phyloP scores from a whole-genome alignment of 1,139 yeast genomes.

The Yamadazyma buinensis region DNA sequence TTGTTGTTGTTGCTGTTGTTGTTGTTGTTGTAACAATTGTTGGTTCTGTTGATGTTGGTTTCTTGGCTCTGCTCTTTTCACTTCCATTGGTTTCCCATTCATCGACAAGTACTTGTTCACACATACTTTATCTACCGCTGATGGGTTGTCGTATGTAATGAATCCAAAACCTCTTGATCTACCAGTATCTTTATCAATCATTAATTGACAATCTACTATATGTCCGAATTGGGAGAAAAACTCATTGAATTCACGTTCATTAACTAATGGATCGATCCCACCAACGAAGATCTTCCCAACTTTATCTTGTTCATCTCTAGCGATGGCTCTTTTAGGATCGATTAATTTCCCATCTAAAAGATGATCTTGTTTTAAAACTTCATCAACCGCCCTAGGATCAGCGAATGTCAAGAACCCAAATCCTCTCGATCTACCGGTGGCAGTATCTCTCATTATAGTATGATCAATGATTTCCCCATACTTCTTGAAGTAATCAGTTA shows the following conservation, averaged over 20 bases:
- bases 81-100: slow-evolving; percentile 91
- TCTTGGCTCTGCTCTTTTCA: slow-evolving; percentile 97
- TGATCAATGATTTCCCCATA: slow-evolving; percentile 89
- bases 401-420: slow-evolving; percentile 93
- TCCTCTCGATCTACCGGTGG: slow-evolving; percentile 93
- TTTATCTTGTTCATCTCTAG: slow-evolving; percentile 96
- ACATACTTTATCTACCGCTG: slow-evolving; percentile 90
- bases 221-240: slow-evolving; percentile 90
- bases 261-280: slow-evolving; percentile 94
- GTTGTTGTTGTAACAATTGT: slow-evolving; percentile 24
- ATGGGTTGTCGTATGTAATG: slow-evolving; percentile 93
- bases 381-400: slow-evolving; percentile 78
- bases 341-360: slow-evolving; percentile 93
- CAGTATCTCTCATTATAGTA: slow-evolving; percentile 90
- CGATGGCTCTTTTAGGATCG: slow-evolving; percentile 97
- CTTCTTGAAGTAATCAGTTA: slow-evolving; percentile 79
- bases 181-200: slow-evolving; percentile 98
- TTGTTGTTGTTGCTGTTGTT: slow-evolving; percentile 23
- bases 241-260: slow-evolving; percentile 84
- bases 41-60: slow-evolving; percentile 45
- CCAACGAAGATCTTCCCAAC: slow-evolving; percentile 98
- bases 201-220: slow-evolving; percentile 93
- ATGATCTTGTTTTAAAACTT: slow-evolving; percentile 84
- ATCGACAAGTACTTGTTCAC: slow-evolving; percentile 77
- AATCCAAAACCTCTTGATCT: slow-evolving; percentile 98